Conservation (phyloP, 768 basidiomycete species). For the Rhodotorula taiwanensis region DNA sequence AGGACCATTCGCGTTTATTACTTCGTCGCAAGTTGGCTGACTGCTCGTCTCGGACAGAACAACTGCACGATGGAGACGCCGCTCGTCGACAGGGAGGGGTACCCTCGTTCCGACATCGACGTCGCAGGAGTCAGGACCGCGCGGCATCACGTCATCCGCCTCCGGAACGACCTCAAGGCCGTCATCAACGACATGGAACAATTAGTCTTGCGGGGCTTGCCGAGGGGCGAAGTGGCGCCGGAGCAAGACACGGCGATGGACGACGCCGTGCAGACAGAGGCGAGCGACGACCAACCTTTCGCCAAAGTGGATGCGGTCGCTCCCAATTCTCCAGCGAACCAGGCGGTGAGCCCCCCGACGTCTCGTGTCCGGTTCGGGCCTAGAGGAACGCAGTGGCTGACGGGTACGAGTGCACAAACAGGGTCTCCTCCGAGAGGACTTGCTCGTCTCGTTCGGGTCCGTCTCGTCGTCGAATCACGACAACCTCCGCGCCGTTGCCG, state of each 20-base stretch:
- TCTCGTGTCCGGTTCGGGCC: neutral
- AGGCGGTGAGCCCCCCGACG: conserved; percentile 56
- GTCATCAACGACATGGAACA: conserved; percentile 62
- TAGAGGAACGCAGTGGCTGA: neutral
- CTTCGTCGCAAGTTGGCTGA: too few relatives aligned
- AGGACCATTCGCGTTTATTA: too few relatives aligned
- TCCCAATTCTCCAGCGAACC: conserved; percentile 69
- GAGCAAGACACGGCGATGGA: conserved; percentile 39
- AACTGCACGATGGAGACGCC: conserved; percentile 61
- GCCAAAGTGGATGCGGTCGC: conserved; percentile 77
- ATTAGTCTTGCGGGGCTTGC: conserved; percentile 54
- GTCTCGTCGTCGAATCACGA: conserved; percentile 50
- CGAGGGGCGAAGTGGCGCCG: conserved; percentile 40
- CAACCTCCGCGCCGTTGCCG: conserved; percentile 62
- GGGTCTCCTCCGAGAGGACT: conserved; percentile 64
- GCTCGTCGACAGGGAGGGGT: conserved; percentile 79
- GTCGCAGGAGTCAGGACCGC: conserved; percentile 72
- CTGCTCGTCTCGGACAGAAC: conserved; percentile 49
- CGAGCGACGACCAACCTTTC: conserved; percentile 51
- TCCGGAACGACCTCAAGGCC: conserved; percentile 67
- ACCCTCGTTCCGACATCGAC: conserved; percentile 70
- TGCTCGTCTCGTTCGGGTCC: conserved; percentile 66
- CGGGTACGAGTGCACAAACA: conserved; percentile 44
- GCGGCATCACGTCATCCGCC: conserved; percentile 66
- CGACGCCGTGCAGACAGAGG: conserved; percentile 8